Evolutionary conservation across 2,329 filamentous ascomycete species (phyloP).

Genomic region (Pyrenophora graminea): DNA sequence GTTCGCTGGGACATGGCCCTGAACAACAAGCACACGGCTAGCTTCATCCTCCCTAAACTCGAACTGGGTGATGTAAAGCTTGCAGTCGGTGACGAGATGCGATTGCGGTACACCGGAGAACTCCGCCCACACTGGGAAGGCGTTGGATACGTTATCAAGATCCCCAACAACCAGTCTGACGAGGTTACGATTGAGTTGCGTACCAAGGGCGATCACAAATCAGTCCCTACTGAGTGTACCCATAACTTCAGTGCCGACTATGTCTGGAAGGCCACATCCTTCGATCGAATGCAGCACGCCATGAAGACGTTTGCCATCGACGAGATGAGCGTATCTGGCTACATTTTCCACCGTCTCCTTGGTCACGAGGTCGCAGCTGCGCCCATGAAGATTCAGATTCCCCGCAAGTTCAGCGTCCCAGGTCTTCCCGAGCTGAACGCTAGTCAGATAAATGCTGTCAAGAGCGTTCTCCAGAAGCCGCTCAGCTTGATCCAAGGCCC

Average conservation of each 20-base stretch:
- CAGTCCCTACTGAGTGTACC: slow-evolving; percentile 91
- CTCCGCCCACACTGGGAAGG: slow-evolving; percentile 92
- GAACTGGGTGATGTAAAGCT: slow-evolving; percentile 97
- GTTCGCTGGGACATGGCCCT: slow-evolving; percentile 94
- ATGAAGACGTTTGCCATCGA: slow-evolving; percentile 99
- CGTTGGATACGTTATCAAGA: slow-evolving; percentile 98
- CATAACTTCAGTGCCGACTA: slow-evolving; percentile 99
- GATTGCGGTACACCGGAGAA: slow-evolving; percentile 93
- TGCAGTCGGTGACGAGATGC: slow-evolving; percentile 98
- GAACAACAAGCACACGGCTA: slow-evolving; percentile 96
- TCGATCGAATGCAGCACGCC: slow-evolving; percentile 97
- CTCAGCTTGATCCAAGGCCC: slow-evolving; percentile 96
- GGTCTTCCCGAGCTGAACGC: slow-evolving; percentile 92
- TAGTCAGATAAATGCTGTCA: slow-evolving; percentile 95
- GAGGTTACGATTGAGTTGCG: slow-evolving; percentile 95
- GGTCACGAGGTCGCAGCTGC: slow-evolving; percentile 93
- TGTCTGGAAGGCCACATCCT: slow-evolving; percentile 99
- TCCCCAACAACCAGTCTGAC: slow-evolving; percentile 98
- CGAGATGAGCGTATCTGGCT: slow-evolving; percentile 97
- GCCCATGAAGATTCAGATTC: slow-evolving; percentile 92
- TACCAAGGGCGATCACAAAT: slow-evolving; percentile 93
- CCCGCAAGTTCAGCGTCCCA: slow-evolving; percentile 95
- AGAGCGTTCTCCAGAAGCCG: slow-evolving; percentile 89
- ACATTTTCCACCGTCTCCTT: slow-evolving; percentile 96
- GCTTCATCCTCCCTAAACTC: slow-evolving; percentile 94